Base-by-base conservation (phyloP, 805 yeast species). In the Teunomyces panamensis region DNA sequence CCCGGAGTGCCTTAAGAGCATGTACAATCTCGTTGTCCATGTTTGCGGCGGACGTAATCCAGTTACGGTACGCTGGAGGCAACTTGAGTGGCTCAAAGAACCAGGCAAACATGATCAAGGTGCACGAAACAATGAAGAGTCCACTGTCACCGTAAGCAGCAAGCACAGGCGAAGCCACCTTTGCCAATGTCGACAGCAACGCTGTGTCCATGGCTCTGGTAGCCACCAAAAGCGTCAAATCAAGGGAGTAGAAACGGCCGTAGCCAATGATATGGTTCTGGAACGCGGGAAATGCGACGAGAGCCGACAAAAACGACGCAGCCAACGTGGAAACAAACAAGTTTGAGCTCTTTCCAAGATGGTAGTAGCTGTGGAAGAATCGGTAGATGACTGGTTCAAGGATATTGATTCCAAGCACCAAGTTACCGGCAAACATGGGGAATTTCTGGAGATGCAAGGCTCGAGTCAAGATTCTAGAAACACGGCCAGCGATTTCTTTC, bases 11-110 rank as follows among this genome's bases (percentile, higher is more conserved):
- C 29, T 64, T 57, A 33, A 76, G 62, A 3, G 63, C 62, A 11
- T 56, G 55, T 3, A 71, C 57, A 9, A 76, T 50, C 33, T 67
- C 76, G 24, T 57, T 58, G 50, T 76, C 80, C 75, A 75, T 72
- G 46, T 69, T 64, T 6, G 80, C 79, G 14, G 78, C 78, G 37
- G 67, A 66, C 3, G 81, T 73, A 53, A 76, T 76, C 81, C 81
- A 76, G 44, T 62, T 61, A 26, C 65, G 58, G 53, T 77, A 76
- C 5, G 76, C 67, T 5, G 69, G 71, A n/a, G 78, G 76, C 33
- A 76, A 60, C 26, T 58, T 51, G 8, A 65, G 62, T 2, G 78
- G 79, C 44, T 60, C 48, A 58, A 52, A 69, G 48, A 70, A 69
- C 74, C 74, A 70, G 10, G 66, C 51, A 47, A 50, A 64, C 75